Evolutionary conservation across 805 yeast species (phyloP).

Genomic region (Kockiozyma suomiensis): DNA sequence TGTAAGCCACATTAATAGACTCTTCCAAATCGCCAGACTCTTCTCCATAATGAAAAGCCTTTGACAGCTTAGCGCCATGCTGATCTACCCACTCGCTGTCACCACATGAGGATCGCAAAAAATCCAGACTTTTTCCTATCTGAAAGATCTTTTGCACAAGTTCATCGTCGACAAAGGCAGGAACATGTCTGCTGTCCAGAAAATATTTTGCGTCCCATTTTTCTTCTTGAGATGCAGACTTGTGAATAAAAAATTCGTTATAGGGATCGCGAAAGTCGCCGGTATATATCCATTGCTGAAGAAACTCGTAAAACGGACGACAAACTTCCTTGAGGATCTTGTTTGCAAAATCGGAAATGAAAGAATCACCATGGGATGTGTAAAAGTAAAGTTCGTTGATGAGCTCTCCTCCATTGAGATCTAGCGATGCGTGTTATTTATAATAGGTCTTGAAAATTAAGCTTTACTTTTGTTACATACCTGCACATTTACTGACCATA

Average conservation of each 20-base stretch:
- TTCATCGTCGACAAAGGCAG: slow-evolving; percentile 43
- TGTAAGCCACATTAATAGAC: slow-evolving; percentile 46
- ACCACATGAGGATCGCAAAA: slow-evolving; percentile 63
- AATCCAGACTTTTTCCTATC: slow-evolving; percentile 72
- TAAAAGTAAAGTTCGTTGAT: slow-evolving; percentile 55
- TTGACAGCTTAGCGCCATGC: slow-evolving; percentile 18
- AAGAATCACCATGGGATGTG: slow-evolving; percentile 65
- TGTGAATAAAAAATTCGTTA: slow-evolving; percentile 63
- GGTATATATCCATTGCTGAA: slow-evolving; percentile 66
- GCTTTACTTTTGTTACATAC: neutral
- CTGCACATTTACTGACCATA: slow-evolving; percentile 45
- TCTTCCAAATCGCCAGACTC: slow-evolving; percentile 36
- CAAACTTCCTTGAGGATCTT: slow-evolving; percentile 52
- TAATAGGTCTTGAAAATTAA: neutral
- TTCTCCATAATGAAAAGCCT: slow-evolving; percentile 19
- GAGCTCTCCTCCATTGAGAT: slow-evolving; percentile 52
- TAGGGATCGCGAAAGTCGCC: slow-evolving; percentile 62
- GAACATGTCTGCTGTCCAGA: slow-evolving; percentile 41
- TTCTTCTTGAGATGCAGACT: slow-evolving; percentile 29
- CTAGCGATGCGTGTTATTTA: neutral
- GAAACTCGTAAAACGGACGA: slow-evolving; percentile 61
- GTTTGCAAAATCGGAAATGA: slow-evolving; percentile 50
- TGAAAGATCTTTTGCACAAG: slow-evolving; percentile 41
- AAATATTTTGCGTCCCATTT: slow-evolving; percentile 37
- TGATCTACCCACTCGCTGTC: slow-evolving; percentile 64